These are phyloP conservation scores for Fusarium incarnatum DNA, from an alignment of 2,329 filamentous ascomycete species.

Conservation along the genomic window DNA sequence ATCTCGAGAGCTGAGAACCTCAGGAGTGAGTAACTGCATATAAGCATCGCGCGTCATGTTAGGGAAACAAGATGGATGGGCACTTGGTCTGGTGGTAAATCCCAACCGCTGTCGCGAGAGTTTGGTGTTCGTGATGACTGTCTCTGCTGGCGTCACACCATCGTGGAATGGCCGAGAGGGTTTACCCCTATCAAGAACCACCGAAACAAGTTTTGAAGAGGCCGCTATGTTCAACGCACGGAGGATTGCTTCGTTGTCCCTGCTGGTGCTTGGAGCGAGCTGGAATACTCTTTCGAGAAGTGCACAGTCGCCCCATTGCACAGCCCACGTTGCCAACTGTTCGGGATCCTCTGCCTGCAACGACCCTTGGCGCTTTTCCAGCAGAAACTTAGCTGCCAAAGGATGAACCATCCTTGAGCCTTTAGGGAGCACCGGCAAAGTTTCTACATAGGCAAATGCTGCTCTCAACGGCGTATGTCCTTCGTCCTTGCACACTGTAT, in stretches of 20 bases:
- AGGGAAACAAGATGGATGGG: constrained; percentile 43
- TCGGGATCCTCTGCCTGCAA: constrained; percentile 1
- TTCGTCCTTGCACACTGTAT: constrained; percentile 15
- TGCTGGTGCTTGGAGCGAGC: constrained; percentile 24
- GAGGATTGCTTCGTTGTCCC: constrained; percentile 32
- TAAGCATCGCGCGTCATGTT: constrained; percentile 28
- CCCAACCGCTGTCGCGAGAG: not conserved
- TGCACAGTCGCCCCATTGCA: constrained; percentile 46
- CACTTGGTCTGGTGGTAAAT: constrained; percentile 11
- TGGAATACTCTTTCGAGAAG: constrained; percentile 38
- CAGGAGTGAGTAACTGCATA: constrained; percentile 40
- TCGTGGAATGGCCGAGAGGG: constrained; percentile 25
- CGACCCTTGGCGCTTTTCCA: constrained; percentile 23
- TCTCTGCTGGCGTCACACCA: constrained; percentile 47
- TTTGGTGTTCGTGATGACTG: constrained; percentile 46
- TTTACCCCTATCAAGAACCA: constrained; percentile 41
- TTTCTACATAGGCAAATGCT: constrained; percentile 43
- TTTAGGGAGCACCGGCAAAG: constrained; percentile 7
- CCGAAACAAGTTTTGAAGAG: constrained; percentile 34
- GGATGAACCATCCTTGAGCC: not conserved
- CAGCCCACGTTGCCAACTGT: constrained; percentile 34
- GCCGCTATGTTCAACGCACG: constrained; percentile 46
- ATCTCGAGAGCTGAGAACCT: constrained; percentile 41
- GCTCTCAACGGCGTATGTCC: constrained; percentile 50
- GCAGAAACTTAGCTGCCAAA: constrained; percentile 30